A percentile compares a stretch with the other conserved stretches of the same genome.
phyloP scores from a whole-genome alignment of 106 monocot genomes.

The Narthecium ossifragum region DNA sequence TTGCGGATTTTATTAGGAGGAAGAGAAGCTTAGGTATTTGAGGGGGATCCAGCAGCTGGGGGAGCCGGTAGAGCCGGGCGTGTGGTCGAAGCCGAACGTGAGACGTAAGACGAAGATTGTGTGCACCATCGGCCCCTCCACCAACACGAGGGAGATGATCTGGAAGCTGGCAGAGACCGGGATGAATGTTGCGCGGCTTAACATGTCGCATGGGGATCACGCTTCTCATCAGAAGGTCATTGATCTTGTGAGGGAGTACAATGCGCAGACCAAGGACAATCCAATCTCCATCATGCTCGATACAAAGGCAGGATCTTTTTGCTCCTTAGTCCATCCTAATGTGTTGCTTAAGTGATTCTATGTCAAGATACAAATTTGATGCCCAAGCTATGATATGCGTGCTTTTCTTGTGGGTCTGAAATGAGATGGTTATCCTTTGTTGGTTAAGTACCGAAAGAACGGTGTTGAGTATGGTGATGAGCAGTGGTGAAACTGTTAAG shows the following conservation, averaged over 20 bases:
- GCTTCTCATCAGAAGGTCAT: constrained; percentile 98
- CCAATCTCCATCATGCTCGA: constrained; percentile 97
- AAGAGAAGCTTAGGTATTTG: constrained; percentile 54
- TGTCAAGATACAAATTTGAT: no score
- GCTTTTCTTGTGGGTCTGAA: no score
- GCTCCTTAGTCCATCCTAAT: no score
- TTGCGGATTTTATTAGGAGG: constrained; percentile 31
- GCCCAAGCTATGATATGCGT: no score
- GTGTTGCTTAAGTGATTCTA: no score
- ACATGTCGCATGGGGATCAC: constrained; percentile 99
- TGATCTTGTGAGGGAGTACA: constrained; percentile 95
- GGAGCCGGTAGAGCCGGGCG: constrained; percentile 28
- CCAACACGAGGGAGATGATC: constrained; percentile 95
- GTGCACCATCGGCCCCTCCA: constrained; percentile 95
- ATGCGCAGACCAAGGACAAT: constrained; percentile 78
- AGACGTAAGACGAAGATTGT: constrained; percentile 97
- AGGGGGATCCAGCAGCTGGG: constrained; percentile 60
- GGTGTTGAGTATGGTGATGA: no score
- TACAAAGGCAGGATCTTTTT: constrained; percentile 57
- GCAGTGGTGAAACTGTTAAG: no score
- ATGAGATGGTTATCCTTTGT: no score
- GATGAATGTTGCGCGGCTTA: constrained; percentile 96
- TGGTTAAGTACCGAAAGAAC: no score
- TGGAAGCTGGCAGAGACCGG: constrained; percentile 98
- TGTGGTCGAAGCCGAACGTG: constrained; percentile 73